Evolutionary conservation across 23 red algal genomes (phyloP), one percentile per base, ranked within the genome.

Genomic region (Gracilaria gracilis): DNA sequence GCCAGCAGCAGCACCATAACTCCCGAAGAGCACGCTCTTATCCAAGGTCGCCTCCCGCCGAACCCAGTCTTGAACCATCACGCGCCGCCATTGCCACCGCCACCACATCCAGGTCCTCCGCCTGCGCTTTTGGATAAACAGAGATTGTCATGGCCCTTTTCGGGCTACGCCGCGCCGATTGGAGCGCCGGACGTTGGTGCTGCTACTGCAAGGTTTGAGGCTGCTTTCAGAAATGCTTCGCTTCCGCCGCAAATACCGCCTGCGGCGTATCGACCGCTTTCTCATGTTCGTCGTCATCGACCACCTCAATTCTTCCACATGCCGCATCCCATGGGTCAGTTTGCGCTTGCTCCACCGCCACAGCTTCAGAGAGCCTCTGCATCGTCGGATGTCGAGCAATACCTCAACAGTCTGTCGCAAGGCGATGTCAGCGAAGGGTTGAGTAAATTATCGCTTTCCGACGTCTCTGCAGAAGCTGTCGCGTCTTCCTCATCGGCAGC

Each of bases 151-250:
- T 57, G 29, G 48, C 57, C 62, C 0, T 53, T 85, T 40, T 40
- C 81, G 1, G 25, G 21, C 57, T 29, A 12, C 24, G n/a, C 81
- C 4, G 32, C 58, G 46, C 58, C 62, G 46, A 21, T 29, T 16
- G 21, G 21, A 6, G 46, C 39, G 23, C 81, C 81, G 4, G 81
- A 50, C 2, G 19, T 21, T 28, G 81, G 81, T 32, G 81, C 57
- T 39, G 58, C 81, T 36, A 85, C 81, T 9, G 81, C 44, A 5
- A 59, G 50, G 15, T 85, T 85, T 85, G 81, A 85, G 23, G 58
- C 58, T 69, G 81, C 81, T 4, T 85, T 85, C 23, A 40, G 62
- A 53, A 33, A 35, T 48, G 79, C 79, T 37, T 32, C 54, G 7
- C 9, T 53, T 46, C 37, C 11, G 11, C 24, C 7, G 17, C 32